Conservation (phyloP, 2,329 filamentous ascomycete genomes). For the Knufia petricola region DNA sequence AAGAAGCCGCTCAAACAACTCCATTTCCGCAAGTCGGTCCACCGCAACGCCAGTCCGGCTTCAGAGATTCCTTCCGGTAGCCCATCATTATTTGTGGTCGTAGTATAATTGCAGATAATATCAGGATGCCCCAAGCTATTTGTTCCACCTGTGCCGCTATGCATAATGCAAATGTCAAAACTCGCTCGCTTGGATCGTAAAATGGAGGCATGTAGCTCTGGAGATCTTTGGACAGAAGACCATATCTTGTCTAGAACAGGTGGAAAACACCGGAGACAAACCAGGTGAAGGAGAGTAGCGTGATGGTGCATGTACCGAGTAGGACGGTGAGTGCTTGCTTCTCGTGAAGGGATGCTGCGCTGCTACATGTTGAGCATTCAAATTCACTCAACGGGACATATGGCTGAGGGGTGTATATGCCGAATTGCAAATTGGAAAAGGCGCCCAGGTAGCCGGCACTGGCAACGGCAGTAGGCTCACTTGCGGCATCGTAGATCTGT, state of each 20-base stretch:
- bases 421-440: slow-evolving; percentile 47
- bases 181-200: not conserved
- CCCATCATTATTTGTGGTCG: not conserved
- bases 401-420: slow-evolving; percentile 46
- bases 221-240: not conserved
- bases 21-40: not conserved
- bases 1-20: not conserved
- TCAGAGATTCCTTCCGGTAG: not conserved
- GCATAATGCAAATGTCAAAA: slow-evolving; percentile 5
- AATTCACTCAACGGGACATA: slow-evolving; percentile 34
- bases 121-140: not conserved
- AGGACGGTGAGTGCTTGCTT: slow-evolving; percentile 47
- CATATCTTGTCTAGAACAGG: slow-evolving; percentile 16
- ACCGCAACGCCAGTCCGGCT: not conserved
- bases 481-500: slow-evolving; percentile 46
- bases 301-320: slow-evolving; percentile 46
- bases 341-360: slow-evolving; percentile 43
- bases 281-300: slow-evolving; percentile 49
- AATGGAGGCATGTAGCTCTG: not conserved
- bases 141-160: slow-evolving; percentile 2
- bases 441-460: slow-evolving; percentile 46
- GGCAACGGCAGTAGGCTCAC: slow-evolving; percentile 42
- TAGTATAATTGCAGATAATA: not conserved
- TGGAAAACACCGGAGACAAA: slow-evolving; percentile 36
- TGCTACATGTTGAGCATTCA: slow-evolving; percentile 49